Percentiles rank a stretch among this genome's conserved stretches.
Evolutionary conservation across 73 alveolate species (phyloP).

Genomic region (Symbiodinium pilosum): DNA sequence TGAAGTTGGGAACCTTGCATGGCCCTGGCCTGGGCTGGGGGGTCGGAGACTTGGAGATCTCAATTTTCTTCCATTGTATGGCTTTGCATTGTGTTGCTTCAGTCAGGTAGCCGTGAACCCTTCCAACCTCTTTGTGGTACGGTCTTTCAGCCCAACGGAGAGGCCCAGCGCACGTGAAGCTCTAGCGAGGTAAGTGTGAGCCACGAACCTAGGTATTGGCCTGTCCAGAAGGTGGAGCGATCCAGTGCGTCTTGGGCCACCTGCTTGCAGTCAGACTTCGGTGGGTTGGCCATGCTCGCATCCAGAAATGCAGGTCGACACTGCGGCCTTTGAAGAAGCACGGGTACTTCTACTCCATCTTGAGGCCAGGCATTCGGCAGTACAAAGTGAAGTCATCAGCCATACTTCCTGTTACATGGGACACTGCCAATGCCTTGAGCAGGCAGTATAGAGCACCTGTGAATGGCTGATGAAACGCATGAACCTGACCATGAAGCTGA

Average conservation of each 20-base stretch:
- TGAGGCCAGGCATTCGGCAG: background rate
- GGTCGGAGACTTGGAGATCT: background rate
- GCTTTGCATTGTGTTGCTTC: background rate
- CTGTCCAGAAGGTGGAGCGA: background rate
- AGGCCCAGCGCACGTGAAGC: too few relatives aligned
- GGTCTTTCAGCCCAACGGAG: background rate
- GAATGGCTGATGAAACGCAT: too few relatives aligned
- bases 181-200: too few relatives aligned
- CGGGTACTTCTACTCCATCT: slow-evolving; percentile 22
- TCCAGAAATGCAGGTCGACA: background rate
- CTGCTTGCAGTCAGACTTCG: background rate
- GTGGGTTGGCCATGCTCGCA: too few relatives aligned
- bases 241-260: background rate
- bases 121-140: slow-evolving; percentile 17
- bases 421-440: too few relatives aligned
- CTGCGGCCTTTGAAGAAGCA: background rate
- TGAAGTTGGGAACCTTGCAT: slow-evolving; percentile 23
- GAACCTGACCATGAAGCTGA: too few relatives aligned
- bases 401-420: too few relatives aligned
- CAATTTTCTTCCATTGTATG: background rate
- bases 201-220: too few relatives aligned
- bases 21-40: slow-evolving; percentile 71
- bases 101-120: slow-evolving; percentile 36
- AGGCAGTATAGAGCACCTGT: too few relatives aligned
- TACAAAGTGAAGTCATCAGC: too few relatives aligned